phyloP scores from a whole-genome alignment of 495 filamentous ascomycete species.

The Choiromyces venosus region DNA sequence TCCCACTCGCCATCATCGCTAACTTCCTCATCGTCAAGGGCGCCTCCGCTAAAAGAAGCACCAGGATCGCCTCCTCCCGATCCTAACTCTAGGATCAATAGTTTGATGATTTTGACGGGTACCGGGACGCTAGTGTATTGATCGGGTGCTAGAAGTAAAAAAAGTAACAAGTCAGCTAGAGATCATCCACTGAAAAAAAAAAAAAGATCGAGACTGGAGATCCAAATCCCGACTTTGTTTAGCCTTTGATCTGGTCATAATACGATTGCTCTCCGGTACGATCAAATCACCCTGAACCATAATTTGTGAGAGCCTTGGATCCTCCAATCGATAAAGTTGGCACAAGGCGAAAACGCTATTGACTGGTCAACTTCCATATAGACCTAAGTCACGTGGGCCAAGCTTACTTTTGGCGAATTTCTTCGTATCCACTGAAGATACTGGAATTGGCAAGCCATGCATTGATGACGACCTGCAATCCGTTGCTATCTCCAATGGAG shows the following conservation, averaged over 20 bases:
- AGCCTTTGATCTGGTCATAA: slow-evolving; percentile 86
- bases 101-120: slow-evolving; percentile 90
- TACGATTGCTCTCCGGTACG: slow-evolving; percentile 69
- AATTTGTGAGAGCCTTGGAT: slow-evolving; percentile 70
- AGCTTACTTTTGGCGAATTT: slow-evolving; percentile 85
- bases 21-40: slow-evolving; percentile 52
- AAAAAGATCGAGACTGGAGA: slow-evolving; percentile 42
- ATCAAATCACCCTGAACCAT: slow-evolving; percentile 89
- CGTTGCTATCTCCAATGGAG: slow-evolving; percentile 66
- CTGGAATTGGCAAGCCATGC: slow-evolving; percentile 97
- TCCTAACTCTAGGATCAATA: slow-evolving; percentile 80
- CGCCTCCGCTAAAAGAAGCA: slow-evolving; percentile 42
- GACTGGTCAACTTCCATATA: background rate
- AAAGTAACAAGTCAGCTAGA: slow-evolving; percentile 11
- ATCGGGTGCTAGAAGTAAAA: slow-evolving; percentile 61
- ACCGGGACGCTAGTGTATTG: slow-evolving; percentile 83
- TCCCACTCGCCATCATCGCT: slow-evolving; percentile 82
- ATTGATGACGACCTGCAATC: slow-evolving; percentile 76
- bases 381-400: background rate
- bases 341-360: slow-evolving; percentile 78
- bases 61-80: slow-evolving; percentile 55
- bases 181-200: slow-evolving; percentile 14
- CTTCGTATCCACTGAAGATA: slow-evolving; percentile 93
- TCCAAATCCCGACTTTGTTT: slow-evolving; percentile 52
- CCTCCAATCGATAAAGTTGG: slow-evolving; percentile 79